Base-by-base conservation (phyloP, 306 rosid species). In the Glycyrrhiza uralensis region DNA sequence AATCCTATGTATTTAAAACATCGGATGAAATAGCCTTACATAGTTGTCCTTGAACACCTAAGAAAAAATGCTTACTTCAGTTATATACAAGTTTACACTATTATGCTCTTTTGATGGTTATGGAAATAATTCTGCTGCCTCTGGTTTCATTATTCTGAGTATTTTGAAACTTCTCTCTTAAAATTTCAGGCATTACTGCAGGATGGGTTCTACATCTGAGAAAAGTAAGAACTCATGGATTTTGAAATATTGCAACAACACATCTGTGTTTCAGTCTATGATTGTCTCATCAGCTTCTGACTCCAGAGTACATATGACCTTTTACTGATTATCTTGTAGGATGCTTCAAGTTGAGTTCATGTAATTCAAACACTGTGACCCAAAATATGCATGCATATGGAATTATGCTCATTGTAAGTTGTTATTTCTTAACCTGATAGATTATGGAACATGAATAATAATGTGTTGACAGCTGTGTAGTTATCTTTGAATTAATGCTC, bases 161-260 rank as follows among this genome's bases (percentile, higher is more conserved):
- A 62, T 75, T 51, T 20, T 13, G 0, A 56, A 64, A 14, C 19
- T 38, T 77, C 60, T 77, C 33, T 41, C 33, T 39, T 75, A 72
- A 22, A 66, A 66, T 86, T 80, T 57, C 92, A 94, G 99, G 49
- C 86, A 89, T 55, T 94, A 94, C 83, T 94, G 99, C 89, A 83
- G 93, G 85, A 86, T 63, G 90, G 99, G 97, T 52, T 94, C 97
- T 23, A 89, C 89, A 32, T 77, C 87, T 46, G 93, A 91, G 87
- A 80, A 85, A 79, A 76, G 99, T 94, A 80, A 89, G 89, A 71
- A 63, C 33, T 45, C 45, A 1, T 42, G 38, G 68, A 72, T 51
- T 74, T 17, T 47, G 38, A 47, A 64, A 35, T 30, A 29, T 35
- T 78, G 18, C n/a, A 7, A 30, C 23, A 67, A 42, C 22, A 30